A percentile compares a stretch with the other conserved stretches of the same genome.
Evolutionary conservation across 106 monocot species (phyloP).

Genomic region (Hemerocallis citrina): DNA sequence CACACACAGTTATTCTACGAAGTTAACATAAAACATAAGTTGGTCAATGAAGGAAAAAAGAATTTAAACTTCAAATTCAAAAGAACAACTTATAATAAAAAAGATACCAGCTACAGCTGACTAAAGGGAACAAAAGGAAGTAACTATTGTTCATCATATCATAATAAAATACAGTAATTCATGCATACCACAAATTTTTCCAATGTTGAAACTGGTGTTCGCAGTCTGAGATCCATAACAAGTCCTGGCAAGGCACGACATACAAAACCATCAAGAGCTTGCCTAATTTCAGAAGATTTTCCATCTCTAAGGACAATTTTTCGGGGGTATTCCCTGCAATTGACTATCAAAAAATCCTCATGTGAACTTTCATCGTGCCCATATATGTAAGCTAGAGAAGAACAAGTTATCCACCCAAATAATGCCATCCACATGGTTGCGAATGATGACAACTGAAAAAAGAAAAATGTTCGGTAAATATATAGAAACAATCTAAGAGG

Average conservation of each 20-base stretch:
- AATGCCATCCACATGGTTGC: conserved; percentile 86
- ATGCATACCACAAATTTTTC: conserved; percentile 69
- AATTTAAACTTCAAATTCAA: background rate
- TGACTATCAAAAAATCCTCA: conserved; percentile 57
- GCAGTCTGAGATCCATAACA: conserved; percentile 45
- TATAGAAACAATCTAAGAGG: background rate
- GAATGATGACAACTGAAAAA: conserved; percentile 77
- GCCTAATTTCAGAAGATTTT: conserved; percentile 73
- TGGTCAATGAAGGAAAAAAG: background rate
- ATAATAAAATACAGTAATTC: background rate
- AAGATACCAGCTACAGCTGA: background rate
- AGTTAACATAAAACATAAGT: background rate
- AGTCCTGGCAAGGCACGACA: conserved; percentile 51
- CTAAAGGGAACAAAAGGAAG: background rate
- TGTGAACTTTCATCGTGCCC: conserved; percentile 38
- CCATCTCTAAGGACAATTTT: conserved; percentile 54
- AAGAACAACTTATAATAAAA: background rate
- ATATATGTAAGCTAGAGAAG: conserved; percentile 73
- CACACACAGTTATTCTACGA: too few species aligned
- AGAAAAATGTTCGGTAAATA: conserved; percentile 2
- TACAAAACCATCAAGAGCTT: conserved; percentile 66
- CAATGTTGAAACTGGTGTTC: conserved; percentile 57
- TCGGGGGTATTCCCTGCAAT: conserved; percentile 65
- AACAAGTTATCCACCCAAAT: conserved; percentile 80
- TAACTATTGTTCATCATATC: background rate